Evolutionary conservation across 257 asterid genomes (phyloP).

Genomic region (Capsicum chinense): DNA sequence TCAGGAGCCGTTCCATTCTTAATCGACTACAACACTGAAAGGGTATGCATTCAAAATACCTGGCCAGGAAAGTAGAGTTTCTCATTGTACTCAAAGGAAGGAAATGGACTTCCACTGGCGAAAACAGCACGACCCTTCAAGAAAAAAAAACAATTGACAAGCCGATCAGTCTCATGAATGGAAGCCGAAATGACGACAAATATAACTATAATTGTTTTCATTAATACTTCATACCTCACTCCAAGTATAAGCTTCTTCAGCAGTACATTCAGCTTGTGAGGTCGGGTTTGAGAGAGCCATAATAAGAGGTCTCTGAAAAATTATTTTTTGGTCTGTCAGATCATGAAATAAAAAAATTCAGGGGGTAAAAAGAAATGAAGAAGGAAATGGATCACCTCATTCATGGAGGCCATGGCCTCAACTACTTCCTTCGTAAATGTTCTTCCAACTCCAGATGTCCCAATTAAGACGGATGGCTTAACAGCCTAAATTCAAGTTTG

Average conservation of each 20-base stretch:
- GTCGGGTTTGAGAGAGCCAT: slow-evolving; percentile 99
- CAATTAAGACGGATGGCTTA: slow-evolving; percentile 91
- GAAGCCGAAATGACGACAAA: not conserved
- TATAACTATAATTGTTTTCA: not conserved
- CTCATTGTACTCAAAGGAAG: slow-evolving; percentile 76
- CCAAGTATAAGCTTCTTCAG: slow-evolving; percentile 97
- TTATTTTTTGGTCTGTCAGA: slow-evolving; percentile 6
- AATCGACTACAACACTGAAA: slow-evolving; percentile 14
- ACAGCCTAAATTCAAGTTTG: slow-evolving; percentile 53
- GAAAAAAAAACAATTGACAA: slow-evolving; percentile 23
- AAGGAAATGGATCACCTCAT: slow-evolving; percentile 53
- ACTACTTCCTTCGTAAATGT: slow-evolving; percentile 85
- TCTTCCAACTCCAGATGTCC: slow-evolving; percentile 95
- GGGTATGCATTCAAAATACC: slow-evolving; percentile 45
- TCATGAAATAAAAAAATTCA: not conserved
- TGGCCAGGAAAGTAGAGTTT: slow-evolving; percentile 78
- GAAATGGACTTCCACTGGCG: slow-evolving; percentile 97
- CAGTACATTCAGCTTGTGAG: slow-evolving; percentile 98
- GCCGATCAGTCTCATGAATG: not conserved
- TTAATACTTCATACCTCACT: slow-evolving; percentile 57
- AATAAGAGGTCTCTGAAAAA: slow-evolving; percentile 83
- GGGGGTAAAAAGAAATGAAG: slow-evolving; percentile 10
- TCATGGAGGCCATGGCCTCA: slow-evolving; percentile 81
- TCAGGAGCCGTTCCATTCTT: not conserved
- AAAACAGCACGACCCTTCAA: slow-evolving; percentile 85